A percentile compares a stretch with the other conserved stretches of the same genome.
These are phyloP conservation scores for Trichomonascus vanleenenianus DNA, from an alignment of 805 yeast species.

Conservation along the genomic window DNA sequence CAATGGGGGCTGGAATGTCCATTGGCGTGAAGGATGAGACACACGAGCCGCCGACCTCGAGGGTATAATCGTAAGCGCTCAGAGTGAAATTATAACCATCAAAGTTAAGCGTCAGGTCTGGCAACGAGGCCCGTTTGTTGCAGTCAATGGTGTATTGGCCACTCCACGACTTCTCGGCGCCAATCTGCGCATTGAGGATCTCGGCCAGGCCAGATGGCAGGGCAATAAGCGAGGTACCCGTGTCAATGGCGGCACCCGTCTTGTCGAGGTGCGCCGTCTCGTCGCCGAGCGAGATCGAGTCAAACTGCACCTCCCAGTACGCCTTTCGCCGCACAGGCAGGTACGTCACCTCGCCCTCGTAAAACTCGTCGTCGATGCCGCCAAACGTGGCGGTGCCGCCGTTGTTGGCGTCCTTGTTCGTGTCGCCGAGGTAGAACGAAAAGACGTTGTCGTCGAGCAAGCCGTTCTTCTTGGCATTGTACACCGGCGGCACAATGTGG, in stretches of 20 bases:
- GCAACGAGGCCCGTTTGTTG: conserved; percentile 71
- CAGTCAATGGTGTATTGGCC: conserved; percentile 96
- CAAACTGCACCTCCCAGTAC: conserved; percentile 96
- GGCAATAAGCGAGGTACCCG: conserved; percentile 95
- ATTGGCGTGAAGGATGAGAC: conserved; percentile 93
- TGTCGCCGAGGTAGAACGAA: conserved; percentile 85
- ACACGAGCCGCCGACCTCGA: conserved; percentile 93
- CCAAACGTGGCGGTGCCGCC: conserved; percentile 97
- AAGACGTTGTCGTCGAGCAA: conserved; percentile 78
- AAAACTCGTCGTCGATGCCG: conserved; percentile 75
- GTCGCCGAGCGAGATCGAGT: conserved; percentile 85
- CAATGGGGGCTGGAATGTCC: conserved; percentile 96
- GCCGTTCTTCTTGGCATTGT: conserved; percentile 77
- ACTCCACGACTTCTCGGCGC: conserved; percentile 95
- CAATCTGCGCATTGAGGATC: conserved; percentile 88
- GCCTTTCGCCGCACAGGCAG: conserved; percentile 99
- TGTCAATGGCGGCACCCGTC: conserved; percentile 96
- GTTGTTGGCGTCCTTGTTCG: conserved; percentile 48
- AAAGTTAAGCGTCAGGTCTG: conserved; percentile 86
- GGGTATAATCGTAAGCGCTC: conserved; percentile 81
- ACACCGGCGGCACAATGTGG: conserved; percentile 86
- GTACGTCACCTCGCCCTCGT: conserved; percentile 81
- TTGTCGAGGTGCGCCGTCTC: conserved; percentile 75
- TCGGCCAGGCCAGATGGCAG: conserved; percentile 95
- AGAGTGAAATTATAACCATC: conserved; percentile 89